phyloP scores from a whole-genome alignment of 176 grass and related monocot genomes.

The Pontederia crassipes region DNA sequence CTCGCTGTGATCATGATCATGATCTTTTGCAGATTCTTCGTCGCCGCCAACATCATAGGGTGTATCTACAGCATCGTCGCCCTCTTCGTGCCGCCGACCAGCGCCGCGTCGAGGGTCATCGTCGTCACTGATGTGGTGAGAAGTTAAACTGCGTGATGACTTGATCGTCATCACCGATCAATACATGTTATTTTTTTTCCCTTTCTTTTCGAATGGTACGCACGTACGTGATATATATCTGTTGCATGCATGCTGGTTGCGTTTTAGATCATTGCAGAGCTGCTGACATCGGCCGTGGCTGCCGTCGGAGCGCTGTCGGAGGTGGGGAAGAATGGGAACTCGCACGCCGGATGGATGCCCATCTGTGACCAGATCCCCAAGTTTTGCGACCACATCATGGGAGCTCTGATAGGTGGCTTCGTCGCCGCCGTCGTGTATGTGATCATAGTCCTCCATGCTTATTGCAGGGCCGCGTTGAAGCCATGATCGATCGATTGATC shows the following conservation, averaged over 20 bases:
- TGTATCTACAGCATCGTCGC: conserved; percentile 51
- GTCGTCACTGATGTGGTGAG: conserved; percentile 58
- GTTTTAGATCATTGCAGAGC: conserved; percentile 44
- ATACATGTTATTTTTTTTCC: background rate
- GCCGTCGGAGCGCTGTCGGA: conserved; percentile 35
- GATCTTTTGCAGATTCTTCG: conserved; percentile 50
- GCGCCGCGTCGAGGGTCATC: conserved; percentile 35
- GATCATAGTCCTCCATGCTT: conserved; percentile 16
- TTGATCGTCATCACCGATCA: background rate
- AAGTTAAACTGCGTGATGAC: background rate
- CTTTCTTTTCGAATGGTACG: background rate
- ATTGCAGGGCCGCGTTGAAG: no score
- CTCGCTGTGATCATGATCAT: background rate
- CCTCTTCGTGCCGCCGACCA: conserved; percentile 33
- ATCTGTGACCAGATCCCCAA: conserved; percentile 38
- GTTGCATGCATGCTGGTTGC: background rate
- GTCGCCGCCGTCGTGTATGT: conserved; percentile 32
- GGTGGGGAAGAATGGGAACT: conserved; percentile 63
- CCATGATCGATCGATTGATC: background rate
- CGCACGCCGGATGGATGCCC: conserved; percentile 52
- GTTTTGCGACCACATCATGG: conserved; percentile 62
- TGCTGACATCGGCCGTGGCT: conserved; percentile 45
- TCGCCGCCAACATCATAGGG: conserved; percentile 45
- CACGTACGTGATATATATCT: background rate
- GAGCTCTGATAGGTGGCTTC: conserved; percentile 54